phyloP scores from a whole-genome alignment of 139 green algal species.

The Tetraselmis chui region DNA sequence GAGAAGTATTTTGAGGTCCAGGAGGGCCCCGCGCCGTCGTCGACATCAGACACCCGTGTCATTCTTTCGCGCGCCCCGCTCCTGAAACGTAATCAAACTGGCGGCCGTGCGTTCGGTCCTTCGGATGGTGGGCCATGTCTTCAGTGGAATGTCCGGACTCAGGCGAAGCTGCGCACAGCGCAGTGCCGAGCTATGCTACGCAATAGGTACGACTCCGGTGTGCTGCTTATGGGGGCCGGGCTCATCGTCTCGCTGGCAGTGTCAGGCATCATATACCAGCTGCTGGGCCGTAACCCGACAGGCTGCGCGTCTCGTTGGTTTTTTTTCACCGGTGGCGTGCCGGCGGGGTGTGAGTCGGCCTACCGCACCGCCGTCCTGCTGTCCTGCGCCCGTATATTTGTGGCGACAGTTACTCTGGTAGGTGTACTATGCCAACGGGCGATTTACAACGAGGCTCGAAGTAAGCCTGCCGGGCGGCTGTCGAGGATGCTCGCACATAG shows the following conservation, averaged over 20 bases:
- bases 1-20: too few species aligned
- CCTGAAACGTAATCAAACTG: too few species aligned
- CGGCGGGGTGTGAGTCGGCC: background rate
- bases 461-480: too few species aligned
- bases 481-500: too few species aligned
- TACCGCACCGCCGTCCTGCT: background rate
- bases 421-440: background rate
- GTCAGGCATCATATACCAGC: background rate
- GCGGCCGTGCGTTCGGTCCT: too few species aligned
- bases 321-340: background rate
- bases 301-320: background rate
- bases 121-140: too few species aligned
- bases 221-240: background rate
- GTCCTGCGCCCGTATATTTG: background rate
- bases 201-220: background rate
- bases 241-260: background rate
- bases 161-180: background rate
- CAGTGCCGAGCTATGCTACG: background rate
- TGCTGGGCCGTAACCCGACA: background rate
- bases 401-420: background rate
- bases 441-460: too few species aligned
- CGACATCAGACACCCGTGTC: too few species aligned
- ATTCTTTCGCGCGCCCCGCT: too few species aligned
- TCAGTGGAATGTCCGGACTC: too few species aligned
- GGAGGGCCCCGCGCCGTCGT: too few species aligned